These are phyloP conservation scores for Podospora tetraspora DNA, from an alignment of 495 filamentous ascomycete genomes.

Conservation along the genomic window DNA sequence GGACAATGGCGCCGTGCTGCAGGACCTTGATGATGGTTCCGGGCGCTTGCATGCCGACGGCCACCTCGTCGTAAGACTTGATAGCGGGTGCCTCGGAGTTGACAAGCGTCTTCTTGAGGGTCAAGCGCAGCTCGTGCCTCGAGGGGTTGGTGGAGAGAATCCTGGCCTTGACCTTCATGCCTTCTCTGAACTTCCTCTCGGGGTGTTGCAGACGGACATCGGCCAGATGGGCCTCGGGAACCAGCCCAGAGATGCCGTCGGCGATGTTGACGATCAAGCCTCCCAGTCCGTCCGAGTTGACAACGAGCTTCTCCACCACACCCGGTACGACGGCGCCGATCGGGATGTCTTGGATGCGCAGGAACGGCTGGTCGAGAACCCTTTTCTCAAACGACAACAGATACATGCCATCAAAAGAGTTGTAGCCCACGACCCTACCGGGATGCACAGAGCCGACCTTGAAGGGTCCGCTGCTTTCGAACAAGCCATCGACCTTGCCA, in stretches of 20 bases:
- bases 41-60: slow-evolving; percentile 64
- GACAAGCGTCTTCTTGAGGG: slow-evolving; percentile 88
- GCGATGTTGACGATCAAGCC: slow-evolving; percentile 77
- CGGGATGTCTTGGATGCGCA: slow-evolving; percentile 81
- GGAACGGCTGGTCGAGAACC: slow-evolving; percentile 79
- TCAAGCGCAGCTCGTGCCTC: slow-evolving; percentile 77
- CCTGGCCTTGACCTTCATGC: slow-evolving; percentile 72
- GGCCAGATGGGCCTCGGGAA: slow-evolving; percentile 80
- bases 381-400: slow-evolving; percentile 76
- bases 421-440: slow-evolving; percentile 80
- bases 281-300: slow-evolving; percentile 65
- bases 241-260: slow-evolving; percentile 80
- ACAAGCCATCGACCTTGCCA: slow-evolving; percentile 74
- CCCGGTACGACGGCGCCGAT: slow-evolving; percentile 78
- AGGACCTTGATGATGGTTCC: slow-evolving; percentile 82
- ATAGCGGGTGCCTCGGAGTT: slow-evolving; percentile 76
- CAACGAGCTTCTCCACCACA: slow-evolving; percentile 75
- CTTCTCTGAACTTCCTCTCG: slow-evolving; percentile 91
- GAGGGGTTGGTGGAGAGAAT: slow-evolving; percentile 74
- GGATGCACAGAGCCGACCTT: slow-evolving; percentile 70
- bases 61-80: slow-evolving; percentile 65
- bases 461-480: slow-evolving; percentile 68
- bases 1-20: slow-evolving; percentile 75
- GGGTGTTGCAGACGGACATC: slow-evolving; percentile 85
- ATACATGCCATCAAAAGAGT: slow-evolving; percentile 77